A percentile compares a stretch with the other conserved stretches of the same genome.
phyloP scores from a whole-genome alignment of 306 rosid species.

The Corylus avellana region DNA sequence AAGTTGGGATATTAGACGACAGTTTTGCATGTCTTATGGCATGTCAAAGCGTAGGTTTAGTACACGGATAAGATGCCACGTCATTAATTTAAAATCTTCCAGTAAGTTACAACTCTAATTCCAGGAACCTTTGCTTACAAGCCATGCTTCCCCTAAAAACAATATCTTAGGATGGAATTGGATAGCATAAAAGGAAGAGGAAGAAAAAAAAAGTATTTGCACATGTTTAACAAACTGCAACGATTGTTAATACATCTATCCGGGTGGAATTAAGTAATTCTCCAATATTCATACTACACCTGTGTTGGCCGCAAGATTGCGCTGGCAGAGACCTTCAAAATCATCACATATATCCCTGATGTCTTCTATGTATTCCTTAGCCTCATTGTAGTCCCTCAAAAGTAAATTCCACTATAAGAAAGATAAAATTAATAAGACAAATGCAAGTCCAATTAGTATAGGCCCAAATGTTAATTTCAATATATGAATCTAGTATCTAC shows the following conservation, averaged over 20 bases:
- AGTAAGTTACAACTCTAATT: not conserved
- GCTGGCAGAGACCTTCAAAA: conserved; percentile 94
- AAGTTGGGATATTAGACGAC: not conserved
- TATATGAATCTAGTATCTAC: conserved; percentile 11
- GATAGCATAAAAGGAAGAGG: not conserved
- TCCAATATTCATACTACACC: conserved; percentile 33
- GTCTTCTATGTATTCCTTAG: conserved; percentile 93
- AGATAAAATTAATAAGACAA: conserved; percentile 17
- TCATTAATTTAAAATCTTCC: not conserved
- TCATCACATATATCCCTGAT: conserved; percentile 85
- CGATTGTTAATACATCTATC: not conserved
- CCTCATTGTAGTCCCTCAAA: conserved; percentile 75
- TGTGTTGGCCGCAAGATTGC: conserved; percentile 90
- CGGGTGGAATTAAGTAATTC: not conserved
- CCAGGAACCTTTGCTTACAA: not conserved
- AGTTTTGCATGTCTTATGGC: not conserved
- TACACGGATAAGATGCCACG: not conserved
- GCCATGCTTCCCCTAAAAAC: not conserved
- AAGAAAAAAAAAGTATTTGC: not conserved
- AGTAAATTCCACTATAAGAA: conserved; percentile 82
- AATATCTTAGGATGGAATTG: not conserved
- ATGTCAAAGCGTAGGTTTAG: not conserved
- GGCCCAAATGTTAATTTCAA: not conserved
- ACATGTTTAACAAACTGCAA: not conserved
- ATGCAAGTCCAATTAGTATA: conserved; percentile 26